Conservation (phyloP, 192 early-diverging fungal genomes). For the Linnemannia elongata region DNA sequence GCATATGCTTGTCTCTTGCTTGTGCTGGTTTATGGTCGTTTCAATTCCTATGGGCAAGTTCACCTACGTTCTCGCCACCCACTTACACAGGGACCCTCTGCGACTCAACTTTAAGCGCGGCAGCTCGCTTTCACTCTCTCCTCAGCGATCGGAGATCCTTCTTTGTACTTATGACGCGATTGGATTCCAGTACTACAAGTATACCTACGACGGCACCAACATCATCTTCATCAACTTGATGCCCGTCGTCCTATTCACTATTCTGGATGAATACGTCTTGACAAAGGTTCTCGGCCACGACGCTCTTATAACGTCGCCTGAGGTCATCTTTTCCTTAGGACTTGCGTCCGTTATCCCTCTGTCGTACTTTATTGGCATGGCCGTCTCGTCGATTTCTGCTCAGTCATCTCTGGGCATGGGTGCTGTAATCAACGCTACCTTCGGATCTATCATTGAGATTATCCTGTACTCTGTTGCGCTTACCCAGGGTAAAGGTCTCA, state of each 20-base stretch:
- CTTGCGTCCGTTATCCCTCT: constrained; percentile 90
- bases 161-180: constrained; percentile 91
- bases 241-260: constrained; percentile 84
- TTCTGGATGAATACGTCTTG: constrained; percentile 87
- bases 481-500: constrained; percentile 84
- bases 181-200: constrained; percentile 96
- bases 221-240: constrained; percentile 96
- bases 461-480: constrained; percentile 95
- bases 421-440: constrained; percentile 97
- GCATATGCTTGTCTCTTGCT: constrained; percentile 78
- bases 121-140: constrained; percentile 43
- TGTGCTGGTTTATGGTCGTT: constrained; percentile 90
- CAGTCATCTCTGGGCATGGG: constrained; percentile 95
- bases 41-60: constrained; percentile 96
- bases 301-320: constrained; percentile 40
- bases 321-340: constrained; percentile 76
- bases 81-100: constrained; percentile 86
- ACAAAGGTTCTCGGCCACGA: constrained; percentile 51
- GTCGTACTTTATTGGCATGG: constrained; percentile 97
- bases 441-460: constrained; percentile 96
- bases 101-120: constrained; percentile 79
- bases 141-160: constrained; percentile 72
- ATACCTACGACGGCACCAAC: constrained; percentile 96
- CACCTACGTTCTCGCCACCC: constrained; percentile 82
- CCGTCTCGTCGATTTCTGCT: constrained; percentile 94